A percentile compares a stretch with the other conserved stretches of the same genome.
phyloP scores from a whole-genome alignment of 2,329 filamentous ascomycete species.

The Diaporthe sp. region DNA sequence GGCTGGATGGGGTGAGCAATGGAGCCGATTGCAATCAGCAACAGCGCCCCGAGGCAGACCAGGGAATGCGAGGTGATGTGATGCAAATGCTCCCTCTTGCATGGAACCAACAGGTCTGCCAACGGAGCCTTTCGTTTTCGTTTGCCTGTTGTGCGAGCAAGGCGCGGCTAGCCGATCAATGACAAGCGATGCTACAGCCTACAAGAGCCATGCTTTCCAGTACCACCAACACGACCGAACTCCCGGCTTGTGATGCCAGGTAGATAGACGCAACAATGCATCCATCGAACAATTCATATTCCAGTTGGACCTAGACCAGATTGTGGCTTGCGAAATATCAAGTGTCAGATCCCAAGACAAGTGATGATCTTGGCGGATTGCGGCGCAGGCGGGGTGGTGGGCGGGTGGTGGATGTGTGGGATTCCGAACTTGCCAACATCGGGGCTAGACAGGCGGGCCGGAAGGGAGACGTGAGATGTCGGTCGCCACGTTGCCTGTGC shows the following conservation, averaged over 20 bases:
- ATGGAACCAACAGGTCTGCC: slow-evolving; percentile 13
- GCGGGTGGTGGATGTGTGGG: slow-evolving; percentile 6
- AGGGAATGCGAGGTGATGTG: slow-evolving; percentile 20
- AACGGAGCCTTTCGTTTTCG: not conserved
- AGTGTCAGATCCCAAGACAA: slow-evolving; percentile 20
- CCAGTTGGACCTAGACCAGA: not conserved
- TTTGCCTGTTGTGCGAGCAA: not conserved
- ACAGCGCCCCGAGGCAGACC: not conserved
- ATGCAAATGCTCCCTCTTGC: not conserved
- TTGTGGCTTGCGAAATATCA: not conserved
- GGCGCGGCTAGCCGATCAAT: slow-evolving; percentile 5
- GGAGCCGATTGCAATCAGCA: slow-evolving; percentile 10
- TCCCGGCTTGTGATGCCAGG: not conserved
- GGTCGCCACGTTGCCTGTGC: slow-evolving; percentile 3
- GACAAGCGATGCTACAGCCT: not conserved
- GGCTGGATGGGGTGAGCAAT: not conserved
- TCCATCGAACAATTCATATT: not conserved
- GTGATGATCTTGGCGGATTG: slow-evolving; percentile 8
- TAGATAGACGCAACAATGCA: not conserved
- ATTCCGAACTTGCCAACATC: slow-evolving; percentile 14
- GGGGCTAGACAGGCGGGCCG: slow-evolving; percentile 7
- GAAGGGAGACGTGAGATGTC: not conserved
- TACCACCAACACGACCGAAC: not conserved
- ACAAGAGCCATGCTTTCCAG: not conserved
- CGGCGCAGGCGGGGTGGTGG: not conserved